These are phyloP conservation scores for Leptographium wingfieldii DNA, from an alignment of 2,329 filamentous ascomycete species.

Conservation along the genomic window DNA sequence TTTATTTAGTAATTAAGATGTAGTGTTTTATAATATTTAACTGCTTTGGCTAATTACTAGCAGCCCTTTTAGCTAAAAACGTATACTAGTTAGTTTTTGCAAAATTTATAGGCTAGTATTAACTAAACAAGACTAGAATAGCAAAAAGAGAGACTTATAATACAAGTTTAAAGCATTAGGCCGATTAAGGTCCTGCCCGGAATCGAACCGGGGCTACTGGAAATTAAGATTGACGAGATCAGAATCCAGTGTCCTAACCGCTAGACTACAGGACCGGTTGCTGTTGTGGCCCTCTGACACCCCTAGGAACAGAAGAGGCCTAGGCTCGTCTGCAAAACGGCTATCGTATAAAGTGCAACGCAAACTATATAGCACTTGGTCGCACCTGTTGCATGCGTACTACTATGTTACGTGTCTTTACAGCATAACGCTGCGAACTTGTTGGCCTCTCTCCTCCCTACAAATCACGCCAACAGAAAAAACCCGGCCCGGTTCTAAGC, in stretches of 20 bases:
- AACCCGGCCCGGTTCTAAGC: no score
- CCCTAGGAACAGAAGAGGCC: not conserved
- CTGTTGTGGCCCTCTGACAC: not conserved
- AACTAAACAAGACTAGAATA: not conserved
- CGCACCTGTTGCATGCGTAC: no score
- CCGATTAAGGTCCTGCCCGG: conserved; percentile 6
- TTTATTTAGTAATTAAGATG: no score
- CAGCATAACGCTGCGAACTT: no score
- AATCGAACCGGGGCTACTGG: conserved; percentile 8
- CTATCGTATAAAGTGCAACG: not conserved
- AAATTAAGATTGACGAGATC: not conserved
- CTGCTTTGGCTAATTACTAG: no score
- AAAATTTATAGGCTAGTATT: not conserved
- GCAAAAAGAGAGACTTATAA: not conserved
- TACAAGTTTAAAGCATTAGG: not conserved
- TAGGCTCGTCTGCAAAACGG: not conserved
- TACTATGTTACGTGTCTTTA: no score
- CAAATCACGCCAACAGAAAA: no score
- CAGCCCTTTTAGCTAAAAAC: no score
- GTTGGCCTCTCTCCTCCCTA: no score
- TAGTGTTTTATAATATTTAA: no score
- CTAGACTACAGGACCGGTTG: not conserved
- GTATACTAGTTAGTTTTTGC: no score
- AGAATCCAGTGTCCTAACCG: not conserved
- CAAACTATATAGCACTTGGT: not conserved